These are phyloP conservation scores for Fusarium sp. DNA, from an alignment of 2,329 filamentous ascomycete species.

Conservation along the genomic window DNA sequence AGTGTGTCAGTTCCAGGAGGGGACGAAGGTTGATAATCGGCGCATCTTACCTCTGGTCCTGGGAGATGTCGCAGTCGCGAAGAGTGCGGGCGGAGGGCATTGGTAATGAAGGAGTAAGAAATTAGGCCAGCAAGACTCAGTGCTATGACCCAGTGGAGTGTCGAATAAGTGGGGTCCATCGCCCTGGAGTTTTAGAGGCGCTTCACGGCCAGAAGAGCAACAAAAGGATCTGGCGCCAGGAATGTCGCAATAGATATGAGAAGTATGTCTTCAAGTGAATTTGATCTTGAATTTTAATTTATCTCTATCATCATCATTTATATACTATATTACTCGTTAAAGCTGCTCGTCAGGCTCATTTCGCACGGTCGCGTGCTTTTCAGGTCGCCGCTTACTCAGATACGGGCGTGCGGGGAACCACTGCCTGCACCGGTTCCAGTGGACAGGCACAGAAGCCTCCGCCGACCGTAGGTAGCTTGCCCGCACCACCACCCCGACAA, in stretches of 20 bases:
- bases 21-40: rapidly evolving
- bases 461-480: no score
- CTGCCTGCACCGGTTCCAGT: no score
- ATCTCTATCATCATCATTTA: neutral
- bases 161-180: neutral
- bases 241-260: neutral
- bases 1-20: rapidly evolving
- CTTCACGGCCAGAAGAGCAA: neutral
- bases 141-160: neutral
- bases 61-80: neutral
- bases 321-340: neutral
- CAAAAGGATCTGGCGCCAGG: neutral
- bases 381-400: neutral
- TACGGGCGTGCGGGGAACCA: neutral
- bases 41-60: neutral
- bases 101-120: neutral
- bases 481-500: no score
- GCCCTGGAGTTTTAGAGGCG: neutral
- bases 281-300: rapidly evolving
- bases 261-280: rapidly evolving
- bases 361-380: rapidly evolving
- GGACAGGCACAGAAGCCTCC: no score
- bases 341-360: neutral
- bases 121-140: neutral
- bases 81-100: neutral